phyloP scores from a whole-genome alignment of 139 green algal species.

The Volvox reticuliferus region DNA sequence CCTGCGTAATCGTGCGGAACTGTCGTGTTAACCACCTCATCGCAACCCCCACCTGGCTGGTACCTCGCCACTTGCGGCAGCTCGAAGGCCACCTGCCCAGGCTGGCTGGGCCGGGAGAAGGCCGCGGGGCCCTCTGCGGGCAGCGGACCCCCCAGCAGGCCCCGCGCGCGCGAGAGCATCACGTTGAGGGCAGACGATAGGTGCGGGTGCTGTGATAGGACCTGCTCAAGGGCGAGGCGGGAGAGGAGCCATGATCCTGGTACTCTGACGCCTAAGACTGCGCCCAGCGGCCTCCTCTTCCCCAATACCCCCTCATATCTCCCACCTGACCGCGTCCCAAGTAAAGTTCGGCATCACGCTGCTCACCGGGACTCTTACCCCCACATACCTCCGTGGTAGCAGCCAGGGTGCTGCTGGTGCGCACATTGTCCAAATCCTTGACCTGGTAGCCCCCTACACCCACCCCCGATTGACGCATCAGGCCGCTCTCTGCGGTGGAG shows the following conservation, averaged over 20 bases:
- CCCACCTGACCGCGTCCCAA: too few species aligned
- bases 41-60: conserved; percentile 36
- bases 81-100: conserved; percentile 77
- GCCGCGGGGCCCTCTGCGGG: neutral
- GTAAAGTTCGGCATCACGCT: too few species aligned
- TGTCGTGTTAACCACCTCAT: neutral
- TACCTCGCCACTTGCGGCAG: conserved; percentile 78
- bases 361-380: neutral
- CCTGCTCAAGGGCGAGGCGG: neutral
- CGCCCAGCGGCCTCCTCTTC: neutral
- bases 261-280: neutral
- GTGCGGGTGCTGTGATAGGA: neutral
- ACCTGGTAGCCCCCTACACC: conserved; percentile 33
- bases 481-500: conserved; percentile 32
- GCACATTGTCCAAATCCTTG: conserved; percentile 10
- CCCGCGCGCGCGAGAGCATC: conserved; percentile 31
- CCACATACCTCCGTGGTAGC: conserved; percentile 1
- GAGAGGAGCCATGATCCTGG: neutral
- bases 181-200: conserved; percentile 22
- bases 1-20: too few species aligned
- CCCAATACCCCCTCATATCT: neutral
- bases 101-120: conserved; percentile 25
- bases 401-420: conserved; percentile 51
- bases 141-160: conserved; percentile 45
- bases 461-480: conserved; percentile 49